A percentile compares a stretch with the other conserved stretches of the same genome.
phyloP scores from a whole-genome alignment of 768 basidiomycete species.

The Lentinula sp. region DNA sequence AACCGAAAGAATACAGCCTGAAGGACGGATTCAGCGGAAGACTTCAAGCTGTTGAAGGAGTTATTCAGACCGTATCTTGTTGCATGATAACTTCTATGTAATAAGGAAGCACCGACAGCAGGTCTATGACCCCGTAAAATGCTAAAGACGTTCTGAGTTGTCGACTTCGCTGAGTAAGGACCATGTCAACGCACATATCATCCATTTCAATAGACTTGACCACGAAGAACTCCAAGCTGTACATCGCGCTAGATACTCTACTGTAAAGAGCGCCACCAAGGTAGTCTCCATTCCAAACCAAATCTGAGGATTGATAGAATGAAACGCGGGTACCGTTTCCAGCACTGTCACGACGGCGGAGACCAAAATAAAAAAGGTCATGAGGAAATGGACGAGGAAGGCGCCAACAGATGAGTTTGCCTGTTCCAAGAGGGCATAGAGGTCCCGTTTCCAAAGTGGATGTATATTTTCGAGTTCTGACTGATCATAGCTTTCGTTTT shows the following conservation, averaged over 20 bases:
- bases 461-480: conserved; percentile 26
- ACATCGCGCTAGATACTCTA: conserved; percentile 73
- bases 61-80: conserved; percentile 73
- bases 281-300: conserved; percentile 90
- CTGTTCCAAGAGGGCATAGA: conserved; percentile 72
- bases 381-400: conserved; percentile 67
- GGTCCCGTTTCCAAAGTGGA: conserved; percentile 55
- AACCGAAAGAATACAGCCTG: conserved; percentile 86
- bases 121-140: conserved; percentile 82
- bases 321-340: conserved; percentile 76
- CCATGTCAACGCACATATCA: conserved; percentile 46
- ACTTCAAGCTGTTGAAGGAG: background rate
- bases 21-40: background rate
- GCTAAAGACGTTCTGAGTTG: conserved; percentile 30
- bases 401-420: conserved; percentile 74
- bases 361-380: conserved; percentile 65
- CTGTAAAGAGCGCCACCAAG: conserved; percentile 73
- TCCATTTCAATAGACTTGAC: conserved; percentile 58
- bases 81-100: conserved; percentile 80
- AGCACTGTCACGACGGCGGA: conserved; percentile 73
- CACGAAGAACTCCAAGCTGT: conserved; percentile 72
- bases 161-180: background rate
- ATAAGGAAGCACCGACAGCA: conserved; percentile 83
- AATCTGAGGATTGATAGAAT: conserved; percentile 56
- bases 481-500: conserved; percentile 28